Evolutionary conservation across 2,329 filamentous ascomycete genomes (phyloP), one percentile per base, ranked within the genome.

Genomic region (Hypocrella siamensis): DNA sequence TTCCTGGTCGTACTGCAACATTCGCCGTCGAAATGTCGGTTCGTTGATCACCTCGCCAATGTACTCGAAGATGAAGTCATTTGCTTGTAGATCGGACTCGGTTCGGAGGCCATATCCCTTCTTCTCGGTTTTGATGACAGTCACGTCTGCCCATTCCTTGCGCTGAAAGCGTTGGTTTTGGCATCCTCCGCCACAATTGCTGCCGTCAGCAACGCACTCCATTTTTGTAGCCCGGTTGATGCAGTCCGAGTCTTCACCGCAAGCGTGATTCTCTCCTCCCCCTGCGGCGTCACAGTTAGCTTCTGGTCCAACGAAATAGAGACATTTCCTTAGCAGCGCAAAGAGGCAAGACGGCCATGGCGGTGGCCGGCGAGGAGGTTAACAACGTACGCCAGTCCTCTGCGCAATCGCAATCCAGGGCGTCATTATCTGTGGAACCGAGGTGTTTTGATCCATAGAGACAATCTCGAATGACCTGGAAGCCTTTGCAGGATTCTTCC

Each of bases 201-300:
- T 53, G 19, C 52, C 90, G 43, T 86, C 79, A 38, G 74, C 74
- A 40, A 68, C 65, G 52, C 90, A 98, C 60, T 98, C 90, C 73
- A 96, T 93, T 56, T 94, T 96, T 36, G 88, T 96, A 35, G 84
- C 82, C 47, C 90, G 81, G 56, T 98, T 98, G 65, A 98, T 98
- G 58, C 90, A 98, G 55, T 96, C 88, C 12, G 86, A 93, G 55
- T 94, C 84, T 46, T 94, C 86, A 42, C 83, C 88, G 54, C 90
- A 98, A 31, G 90, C 86, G 57, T 78, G 58, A 53, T 98, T 98
- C 40, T 59, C 53, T 39, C 69, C 67, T 51, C 73, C 60, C 22
- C 57, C 74, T 79, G 47, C 15, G 42, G n/a, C n/a, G n/a, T n/a
- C n/a, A n/a, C n/a, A n/a, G n/a, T n/a, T n/a, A n/a, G n/a, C n/a